phyloP scores from a whole-genome alignment of 805 yeast genomes.

The Geotrichum ghanense region DNA sequence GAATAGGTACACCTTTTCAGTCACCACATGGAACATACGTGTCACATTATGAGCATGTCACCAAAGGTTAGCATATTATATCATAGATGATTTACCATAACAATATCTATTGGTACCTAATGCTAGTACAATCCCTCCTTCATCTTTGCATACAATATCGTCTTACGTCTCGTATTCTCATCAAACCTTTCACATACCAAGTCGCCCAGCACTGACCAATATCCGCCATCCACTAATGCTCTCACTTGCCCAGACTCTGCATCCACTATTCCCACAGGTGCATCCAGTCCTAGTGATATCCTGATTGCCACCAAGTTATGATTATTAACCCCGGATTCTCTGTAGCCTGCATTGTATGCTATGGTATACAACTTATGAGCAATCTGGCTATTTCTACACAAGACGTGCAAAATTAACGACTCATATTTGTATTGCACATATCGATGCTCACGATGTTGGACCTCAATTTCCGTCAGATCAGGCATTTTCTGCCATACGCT shows the following conservation, averaged over 20 bases:
- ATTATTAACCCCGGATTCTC: constrained; percentile 79
- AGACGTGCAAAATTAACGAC: constrained; percentile 75
- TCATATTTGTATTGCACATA: constrained; percentile 69
- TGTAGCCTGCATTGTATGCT: constrained; percentile 77
- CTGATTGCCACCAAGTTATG: constrained; percentile 70
- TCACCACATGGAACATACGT: too few species aligned
- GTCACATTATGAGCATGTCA: too few species aligned
- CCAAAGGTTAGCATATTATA: too few species aligned
- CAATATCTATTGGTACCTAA: too few species aligned
- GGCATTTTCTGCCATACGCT: constrained; percentile 9
- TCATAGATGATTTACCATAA: too few species aligned
- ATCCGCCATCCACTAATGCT: constrained; percentile 40
- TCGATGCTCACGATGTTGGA: constrained; percentile 33
- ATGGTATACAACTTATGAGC: constrained; percentile 55
- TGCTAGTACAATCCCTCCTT: not conserved
- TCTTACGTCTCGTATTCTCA: constrained; percentile 52
- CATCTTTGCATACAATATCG: constrained; percentile 25
- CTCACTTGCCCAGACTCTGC: constrained; percentile 30
- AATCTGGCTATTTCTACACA: constrained; percentile 48
- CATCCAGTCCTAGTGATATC: constrained; percentile 60
- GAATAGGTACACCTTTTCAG: too few species aligned
- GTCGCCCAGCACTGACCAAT: constrained; percentile 39
- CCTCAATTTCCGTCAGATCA: constrained; percentile 15
- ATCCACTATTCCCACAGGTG: constrained; percentile 56
- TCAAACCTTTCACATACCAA: constrained; percentile 51